Evolutionary conservation across 306 rosid genomes (phyloP).

Genomic region (Rosa chinensis): DNA sequence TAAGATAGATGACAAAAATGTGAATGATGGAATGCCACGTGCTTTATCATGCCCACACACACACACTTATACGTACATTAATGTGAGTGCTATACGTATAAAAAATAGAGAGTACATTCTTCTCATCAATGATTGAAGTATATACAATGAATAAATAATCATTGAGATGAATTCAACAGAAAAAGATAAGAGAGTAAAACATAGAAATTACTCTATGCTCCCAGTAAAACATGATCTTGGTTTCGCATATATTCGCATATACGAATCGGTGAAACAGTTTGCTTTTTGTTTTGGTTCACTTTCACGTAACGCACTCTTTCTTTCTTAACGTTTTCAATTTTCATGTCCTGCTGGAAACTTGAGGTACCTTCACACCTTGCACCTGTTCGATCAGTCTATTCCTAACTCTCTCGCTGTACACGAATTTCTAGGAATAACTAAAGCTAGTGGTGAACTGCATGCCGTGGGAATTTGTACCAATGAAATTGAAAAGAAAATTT

Average conservation of each 20-base stretch:
- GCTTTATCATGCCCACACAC: too few species aligned
- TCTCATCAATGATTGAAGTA: not conserved
- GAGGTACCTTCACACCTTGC: not conserved
- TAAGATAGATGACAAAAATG: not conserved
- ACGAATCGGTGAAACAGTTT: slow-evolving; percentile 2
- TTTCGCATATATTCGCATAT: not conserved
- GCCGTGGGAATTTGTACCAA: not conserved
- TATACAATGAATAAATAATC: not conserved
- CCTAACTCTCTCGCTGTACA: not conserved
- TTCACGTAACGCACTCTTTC: not conserved
- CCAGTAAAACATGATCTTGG: not conserved
- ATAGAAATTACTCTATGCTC: too few species aligned
- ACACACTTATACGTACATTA: too few species aligned
- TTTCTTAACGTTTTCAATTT: not conserved
- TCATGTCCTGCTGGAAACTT: not conserved
- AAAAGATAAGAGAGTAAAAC: not conserved
- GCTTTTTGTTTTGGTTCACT: not conserved
- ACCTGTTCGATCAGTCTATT: not conserved
- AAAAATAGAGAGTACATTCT: not conserved
- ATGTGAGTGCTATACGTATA: too few species aligned
- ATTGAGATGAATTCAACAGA: not conserved
- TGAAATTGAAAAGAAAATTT: not conserved
- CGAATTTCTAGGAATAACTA: not conserved
- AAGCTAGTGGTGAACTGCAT: not conserved
- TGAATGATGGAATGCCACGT: not conserved